Percentiles rank a stretch among this genome's conserved stretches.
Evolutionary conservation across 2,329 filamentous ascomycete genomes (phyloP).

Genomic region (Hyphodiscus sp.): DNA sequence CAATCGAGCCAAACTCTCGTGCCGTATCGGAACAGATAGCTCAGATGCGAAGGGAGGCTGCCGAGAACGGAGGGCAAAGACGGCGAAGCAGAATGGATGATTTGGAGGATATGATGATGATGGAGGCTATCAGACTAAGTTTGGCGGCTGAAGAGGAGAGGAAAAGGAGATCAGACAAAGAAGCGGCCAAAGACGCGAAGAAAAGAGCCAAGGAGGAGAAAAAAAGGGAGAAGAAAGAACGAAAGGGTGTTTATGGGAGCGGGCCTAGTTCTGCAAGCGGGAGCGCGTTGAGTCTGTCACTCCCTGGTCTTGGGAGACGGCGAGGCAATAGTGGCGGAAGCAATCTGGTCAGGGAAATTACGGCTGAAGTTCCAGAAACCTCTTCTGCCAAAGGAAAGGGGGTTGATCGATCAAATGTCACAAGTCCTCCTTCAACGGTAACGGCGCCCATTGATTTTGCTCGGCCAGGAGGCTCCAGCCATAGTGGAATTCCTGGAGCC

Average conservation of each 20-base stretch:
- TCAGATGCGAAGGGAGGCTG: conserved; percentile 25
- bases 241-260: conserved; percentile 45
- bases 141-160: conserved; percentile 90
- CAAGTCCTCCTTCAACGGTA: conserved; percentile 4
- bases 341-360: conserved; percentile 52
- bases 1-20: conserved; percentile 15
- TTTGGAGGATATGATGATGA: conserved; percentile 96
- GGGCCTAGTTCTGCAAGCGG: conserved; percentile 49
- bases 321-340: conserved; percentile 55
- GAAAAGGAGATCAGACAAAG: conserved; percentile 78
- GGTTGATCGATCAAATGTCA: conserved; percentile 46
- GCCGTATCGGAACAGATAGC: conserved; percentile 25
- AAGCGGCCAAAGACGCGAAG: conserved; percentile 75
- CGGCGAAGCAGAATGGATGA: conserved; percentile 67
- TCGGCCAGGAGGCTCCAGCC: conserved; percentile 11
- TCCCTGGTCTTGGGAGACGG: conserved; percentile 42
- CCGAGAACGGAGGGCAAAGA: conserved; percentile 25
- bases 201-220: conserved; percentile 79
- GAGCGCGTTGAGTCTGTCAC: conserved; percentile 57
- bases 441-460: conserved; percentile 19
- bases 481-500: conserved; percentile 15
- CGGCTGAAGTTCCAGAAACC: conserved; percentile 37
- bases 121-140: conserved; percentile 87
- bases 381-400: conserved; percentile 57
- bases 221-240: conserved; percentile 51